Percentiles rank a stretch among this genome's conserved stretches.
These are phyloP conservation scores for Andrographis paniculata DNA, from an alignment of 305 asterid genomes.

Conservation along the genomic window DNA sequence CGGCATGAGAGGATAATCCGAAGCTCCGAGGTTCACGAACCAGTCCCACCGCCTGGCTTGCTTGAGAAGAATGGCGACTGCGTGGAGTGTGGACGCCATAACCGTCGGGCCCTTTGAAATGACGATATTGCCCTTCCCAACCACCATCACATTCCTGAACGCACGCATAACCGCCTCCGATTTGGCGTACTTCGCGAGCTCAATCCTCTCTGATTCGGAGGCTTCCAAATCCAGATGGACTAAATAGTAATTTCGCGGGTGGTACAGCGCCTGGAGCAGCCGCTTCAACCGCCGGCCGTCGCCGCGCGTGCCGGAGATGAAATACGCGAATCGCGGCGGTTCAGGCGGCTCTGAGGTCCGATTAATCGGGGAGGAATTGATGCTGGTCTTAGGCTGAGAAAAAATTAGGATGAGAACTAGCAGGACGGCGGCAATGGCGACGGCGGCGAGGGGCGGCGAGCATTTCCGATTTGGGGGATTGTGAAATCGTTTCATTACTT, in stretches of 20 bases:
- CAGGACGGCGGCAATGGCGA: conserved; percentile 30
- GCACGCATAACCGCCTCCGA: conserved; percentile 39
- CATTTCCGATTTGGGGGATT: conserved; percentile 39
- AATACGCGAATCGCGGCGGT: conserved; percentile 71
- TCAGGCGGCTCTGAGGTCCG: conserved; percentile 30
- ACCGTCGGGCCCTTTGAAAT: conserved; percentile 72
- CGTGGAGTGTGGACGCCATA: conserved; percentile 73
- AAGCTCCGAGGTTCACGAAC: conserved; percentile 79
- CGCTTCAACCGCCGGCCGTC: conserved; percentile 49
- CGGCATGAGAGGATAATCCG: conserved; percentile 89
- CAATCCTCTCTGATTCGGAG: conserved; percentile 58
- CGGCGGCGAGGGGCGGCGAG: conserved; percentile 34
- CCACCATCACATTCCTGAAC: conserved; percentile 65
- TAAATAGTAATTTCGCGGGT: conserved; percentile 75
- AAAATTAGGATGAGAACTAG: conserved; percentile 27
- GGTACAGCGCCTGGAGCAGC: conserved; percentile 72
- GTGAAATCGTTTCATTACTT: conserved; percentile 53
- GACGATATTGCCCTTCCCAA: conserved; percentile 70
- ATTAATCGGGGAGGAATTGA: conserved; percentile 12
- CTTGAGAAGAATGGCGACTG: conserved; percentile 62
- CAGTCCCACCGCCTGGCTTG: conserved; percentile 69
- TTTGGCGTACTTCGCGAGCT: conserved; percentile 55
- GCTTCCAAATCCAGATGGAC: conserved; percentile 77
- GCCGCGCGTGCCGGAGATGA: conserved; percentile 57
- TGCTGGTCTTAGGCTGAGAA: conserved; percentile 26